These are phyloP conservation scores for Nothophoma quercina DNA, from an alignment of 2,329 filamentous ascomycete genomes.

Conservation along the genomic window DNA sequence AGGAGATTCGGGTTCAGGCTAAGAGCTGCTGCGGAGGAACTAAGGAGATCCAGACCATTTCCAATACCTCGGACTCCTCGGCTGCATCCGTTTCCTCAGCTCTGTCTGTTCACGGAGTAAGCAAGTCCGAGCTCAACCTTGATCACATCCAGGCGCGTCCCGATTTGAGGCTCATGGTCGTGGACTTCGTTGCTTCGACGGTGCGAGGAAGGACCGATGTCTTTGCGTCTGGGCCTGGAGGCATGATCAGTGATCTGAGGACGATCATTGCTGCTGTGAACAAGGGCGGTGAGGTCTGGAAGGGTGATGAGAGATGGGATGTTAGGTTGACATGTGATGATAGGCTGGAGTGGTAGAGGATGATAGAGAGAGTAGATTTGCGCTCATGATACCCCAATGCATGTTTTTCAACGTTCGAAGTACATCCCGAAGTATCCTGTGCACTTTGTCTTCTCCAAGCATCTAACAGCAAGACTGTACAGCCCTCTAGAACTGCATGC, in stretches of 20 bases:
- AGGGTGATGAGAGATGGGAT: too few relatives aligned
- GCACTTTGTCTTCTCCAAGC: too few relatives aligned
- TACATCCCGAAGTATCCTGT: too few relatives aligned
- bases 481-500: too few relatives aligned
- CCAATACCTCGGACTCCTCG: slow-evolving; percentile 22
- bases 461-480: too few relatives aligned
- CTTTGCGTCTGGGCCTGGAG: slow-evolving; percentile 42
- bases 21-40: slow-evolving; percentile 18
- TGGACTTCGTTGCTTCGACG: slow-evolving; percentile 34
- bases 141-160: slow-evolving; percentile 38
- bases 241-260: slow-evolving; percentile 45
- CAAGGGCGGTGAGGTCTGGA: slow-evolving; percentile 42
- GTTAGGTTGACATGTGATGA: too few relatives aligned
- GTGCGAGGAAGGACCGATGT: slow-evolving; percentile 39
- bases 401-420: too few relatives aligned
- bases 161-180: slow-evolving; percentile 27
- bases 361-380: too few relatives aligned
- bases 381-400: too few relatives aligned
- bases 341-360: too few relatives aligned
- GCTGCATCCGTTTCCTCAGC: slow-evolving; percentile 33
- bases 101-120: slow-evolving; percentile 37
- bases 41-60: slow-evolving; percentile 34
- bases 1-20: slow-evolving; percentile 9
- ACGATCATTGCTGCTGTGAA: slow-evolving; percentile 41
- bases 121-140: slow-evolving; percentile 36